Conservation (phyloP, 1,284 basidiomycete species). For the Cutaneotrichosporon curvatum region DNA sequence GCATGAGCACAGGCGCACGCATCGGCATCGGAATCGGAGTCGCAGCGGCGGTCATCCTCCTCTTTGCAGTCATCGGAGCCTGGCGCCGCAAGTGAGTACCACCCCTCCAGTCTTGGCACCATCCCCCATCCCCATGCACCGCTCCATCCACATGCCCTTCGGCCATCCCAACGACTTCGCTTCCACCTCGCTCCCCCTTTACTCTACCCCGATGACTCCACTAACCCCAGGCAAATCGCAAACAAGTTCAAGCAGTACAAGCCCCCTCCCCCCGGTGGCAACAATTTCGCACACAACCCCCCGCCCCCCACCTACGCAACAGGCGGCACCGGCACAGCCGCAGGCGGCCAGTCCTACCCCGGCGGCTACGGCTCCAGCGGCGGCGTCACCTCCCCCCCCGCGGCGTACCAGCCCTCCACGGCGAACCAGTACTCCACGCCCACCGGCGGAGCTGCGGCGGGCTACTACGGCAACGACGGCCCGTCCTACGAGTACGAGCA, state of each 20-base stretch:
- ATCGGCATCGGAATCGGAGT: constrained; percentile 42
- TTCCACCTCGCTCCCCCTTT: background rate
- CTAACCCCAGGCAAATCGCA: constrained; percentile 18
- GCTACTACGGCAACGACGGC: constrained; percentile 23
- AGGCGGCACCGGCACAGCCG: constrained; percentile 14
- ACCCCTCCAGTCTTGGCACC: too few species aligned
- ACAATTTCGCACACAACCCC: constrained; percentile 28
- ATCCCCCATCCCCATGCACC: too few species aligned
- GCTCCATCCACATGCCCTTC: too few species aligned
- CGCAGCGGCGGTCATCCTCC: constrained; percentile 30
- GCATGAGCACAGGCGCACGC: constrained; percentile 30
- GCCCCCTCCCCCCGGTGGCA: constrained; percentile 21
- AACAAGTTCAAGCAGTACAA: constrained; percentile 27
- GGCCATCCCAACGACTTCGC: too few species aligned
- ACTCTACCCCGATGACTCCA: background rate
- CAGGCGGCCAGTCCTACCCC: constrained; percentile 8
- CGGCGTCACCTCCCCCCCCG: constrained; percentile 13
- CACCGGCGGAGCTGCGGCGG: constrained; percentile 14
- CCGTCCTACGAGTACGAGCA: constrained; percentile 40
- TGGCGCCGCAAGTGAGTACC: constrained; percentile 39
- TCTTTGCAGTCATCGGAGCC: constrained; percentile 26
- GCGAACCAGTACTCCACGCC: constrained; percentile 27
- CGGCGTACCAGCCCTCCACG: constrained; percentile 36
- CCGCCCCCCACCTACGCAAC: constrained; percentile 19
- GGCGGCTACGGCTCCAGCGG: background rate